phyloP scores from a whole-genome alignment of 768 basidiomycete genomes.

The Kwoniella dejecticola region DNA sequence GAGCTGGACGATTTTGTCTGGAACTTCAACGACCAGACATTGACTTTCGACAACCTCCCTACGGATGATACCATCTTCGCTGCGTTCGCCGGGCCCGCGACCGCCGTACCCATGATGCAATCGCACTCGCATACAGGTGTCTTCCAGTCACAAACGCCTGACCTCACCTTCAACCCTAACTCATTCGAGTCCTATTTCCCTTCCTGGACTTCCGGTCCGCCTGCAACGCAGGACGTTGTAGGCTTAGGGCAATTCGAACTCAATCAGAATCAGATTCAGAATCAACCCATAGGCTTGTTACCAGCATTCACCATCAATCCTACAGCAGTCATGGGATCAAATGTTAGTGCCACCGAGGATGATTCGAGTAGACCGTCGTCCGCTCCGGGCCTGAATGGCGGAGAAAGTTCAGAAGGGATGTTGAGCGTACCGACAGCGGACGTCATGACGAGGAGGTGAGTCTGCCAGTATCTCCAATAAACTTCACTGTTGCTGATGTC shows the following conservation, averaged over 20 bases:
- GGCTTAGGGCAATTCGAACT: conserved; percentile 14
- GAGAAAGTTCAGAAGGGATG: conserved; percentile 33
- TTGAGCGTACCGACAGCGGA: conserved; percentile 43
- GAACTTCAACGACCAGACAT: conserved; percentile 43
- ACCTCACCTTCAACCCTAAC: conserved; percentile 2
- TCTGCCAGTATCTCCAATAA: background rate
- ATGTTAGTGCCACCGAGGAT: conserved; percentile 13
- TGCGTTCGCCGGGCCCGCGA: conserved; percentile 28
- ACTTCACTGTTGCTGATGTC: conserved; percentile 2
- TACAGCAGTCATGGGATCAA: conserved; percentile 31
- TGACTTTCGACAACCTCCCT: conserved; percentile 20
- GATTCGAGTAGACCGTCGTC: conserved; percentile 33
- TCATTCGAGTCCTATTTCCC: background rate
- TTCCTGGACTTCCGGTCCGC: conserved; percentile 16
- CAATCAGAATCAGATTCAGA: background rate
- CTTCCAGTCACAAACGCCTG: conserved; percentile 17
- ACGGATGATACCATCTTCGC: conserved; percentile 38
- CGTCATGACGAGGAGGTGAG: conserved; percentile 48
- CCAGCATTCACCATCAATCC: conserved; percentile 39
- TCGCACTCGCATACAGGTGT: conserved; percentile 20
- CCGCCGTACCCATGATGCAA: conserved; percentile 15
- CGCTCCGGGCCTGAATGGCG: conserved; percentile 37
- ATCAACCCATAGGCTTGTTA: conserved; percentile 9
- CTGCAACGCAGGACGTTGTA: conserved; percentile 39
- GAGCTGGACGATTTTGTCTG: conserved; percentile 32